Base-by-base conservation (phyloP, 2,329 filamentous ascomycete species). In the Chrysoporthe cubensis region DNA sequence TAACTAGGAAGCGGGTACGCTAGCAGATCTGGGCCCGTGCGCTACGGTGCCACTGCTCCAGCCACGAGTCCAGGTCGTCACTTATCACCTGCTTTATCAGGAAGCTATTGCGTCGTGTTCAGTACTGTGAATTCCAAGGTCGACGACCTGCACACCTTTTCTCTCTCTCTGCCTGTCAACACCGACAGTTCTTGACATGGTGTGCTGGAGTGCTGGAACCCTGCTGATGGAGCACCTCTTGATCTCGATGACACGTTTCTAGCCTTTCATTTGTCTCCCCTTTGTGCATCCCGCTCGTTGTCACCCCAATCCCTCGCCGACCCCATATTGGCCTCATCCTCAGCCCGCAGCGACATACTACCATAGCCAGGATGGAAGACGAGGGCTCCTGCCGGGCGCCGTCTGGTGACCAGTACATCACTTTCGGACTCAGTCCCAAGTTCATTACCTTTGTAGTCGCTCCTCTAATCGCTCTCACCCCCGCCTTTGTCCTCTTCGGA, bases 401-500 rank as follows among this genome's bases (percentile, higher is more conserved):
- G 11, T 69, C 74, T 37, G 74, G 75, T 68, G 71, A 67, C 43
- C 66, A 69, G 65, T 68, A 72, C 34, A 74, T 71, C 67, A 74
- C 70, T 4, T 76, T 77, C 60, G 78, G 78, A 26, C 68, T 79
- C 62, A 71, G 72, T 43, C 72, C 74, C 5, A 71, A 67, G 65
- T 73, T 71, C 14, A 69, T 76, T 46, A 71, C 73, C 48, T 72
- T 77, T 34, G 52, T 75, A n/a, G 59, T 75, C 40, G 72, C 73
- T 43, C 70, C 74, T 8, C 50, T 78, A 61, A 63, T 78, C 7
- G 75, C 72, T n/a, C 71, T 75, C 40, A 67, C 75, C 5, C 76
- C 79, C n/a, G 64, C 80, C 60, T 62, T 78, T 54, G 66, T 75
- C 21, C 73, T 77, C 4, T 50, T 78, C 52, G 66, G 80, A 8